Evolutionary conservation across 1,284 basidiomycete genomes (phyloP).

Genomic region (Porogramme epimiltina): DNA sequence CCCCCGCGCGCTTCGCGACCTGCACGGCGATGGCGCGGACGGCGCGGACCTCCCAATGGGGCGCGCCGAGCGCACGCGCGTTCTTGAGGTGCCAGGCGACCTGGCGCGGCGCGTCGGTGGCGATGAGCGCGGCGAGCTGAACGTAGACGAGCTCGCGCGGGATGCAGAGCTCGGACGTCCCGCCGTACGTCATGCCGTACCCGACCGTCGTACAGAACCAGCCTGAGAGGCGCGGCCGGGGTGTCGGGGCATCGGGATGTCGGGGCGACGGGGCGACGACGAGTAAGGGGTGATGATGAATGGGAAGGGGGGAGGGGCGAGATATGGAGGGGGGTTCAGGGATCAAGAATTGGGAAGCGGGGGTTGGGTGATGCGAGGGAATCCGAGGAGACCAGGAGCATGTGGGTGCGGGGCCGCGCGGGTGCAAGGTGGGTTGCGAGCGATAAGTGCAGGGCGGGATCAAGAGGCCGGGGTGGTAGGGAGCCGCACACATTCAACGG

Average conservation of each 20-base stretch:
- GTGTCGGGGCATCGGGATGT: not conserved
- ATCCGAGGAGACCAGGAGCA: not conserved
- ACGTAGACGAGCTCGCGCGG: slow-evolving; percentile 49
- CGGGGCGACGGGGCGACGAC: not conserved
- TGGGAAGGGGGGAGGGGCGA: not conserved
- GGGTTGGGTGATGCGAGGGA: not conserved
- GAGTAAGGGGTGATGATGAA: not conserved
- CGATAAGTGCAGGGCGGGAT: too few relatives aligned
- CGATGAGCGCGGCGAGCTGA: slow-evolving; percentile 51
- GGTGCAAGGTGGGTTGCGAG: not conserved
- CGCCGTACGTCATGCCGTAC: slow-evolving; percentile 52
- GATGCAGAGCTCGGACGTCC: slow-evolving; percentile 38
- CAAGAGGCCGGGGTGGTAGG: too few relatives aligned
- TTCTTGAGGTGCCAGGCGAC: slow-evolving; percentile 57
- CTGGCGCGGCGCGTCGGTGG: slow-evolving; percentile 52
- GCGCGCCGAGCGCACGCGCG: slow-evolving; percentile 37
- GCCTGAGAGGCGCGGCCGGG: slow-evolving; percentile 31
- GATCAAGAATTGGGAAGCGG: not conserved
- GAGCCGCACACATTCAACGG: too few relatives aligned
- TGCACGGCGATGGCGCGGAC: slow-evolving; percentile 35
- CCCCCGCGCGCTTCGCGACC: slow-evolving; percentile 35
- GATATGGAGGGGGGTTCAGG: not conserved
- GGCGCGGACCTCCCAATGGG: slow-evolving; percentile 32
- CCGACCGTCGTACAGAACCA: slow-evolving; percentile 54
- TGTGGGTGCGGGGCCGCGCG: not conserved